Evolutionary conservation across 2,329 filamentous ascomycete species (phyloP).

Genomic region (Monosporascus ibericus): DNA sequence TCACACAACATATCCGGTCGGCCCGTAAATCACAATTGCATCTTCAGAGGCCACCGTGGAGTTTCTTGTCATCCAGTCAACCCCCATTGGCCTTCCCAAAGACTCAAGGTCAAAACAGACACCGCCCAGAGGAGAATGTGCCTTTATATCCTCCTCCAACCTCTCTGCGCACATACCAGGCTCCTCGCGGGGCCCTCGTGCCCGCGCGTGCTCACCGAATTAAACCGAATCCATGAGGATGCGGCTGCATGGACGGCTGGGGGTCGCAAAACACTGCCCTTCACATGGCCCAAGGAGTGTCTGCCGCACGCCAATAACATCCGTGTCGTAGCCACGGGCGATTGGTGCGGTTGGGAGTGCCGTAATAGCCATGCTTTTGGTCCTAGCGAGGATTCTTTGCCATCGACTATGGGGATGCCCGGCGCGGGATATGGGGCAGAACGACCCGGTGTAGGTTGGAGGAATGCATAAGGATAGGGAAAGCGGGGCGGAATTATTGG

Average conservation of each 20-base stretch:
- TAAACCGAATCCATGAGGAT: constrained; percentile 14
- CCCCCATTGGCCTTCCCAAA: background rate
- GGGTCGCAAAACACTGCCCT: constrained; percentile 7
- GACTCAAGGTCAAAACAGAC: background rate
- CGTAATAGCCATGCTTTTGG: constrained; percentile 10
- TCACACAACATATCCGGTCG: background rate
- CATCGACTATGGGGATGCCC: constrained; percentile 10
- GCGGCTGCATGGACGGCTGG: constrained; percentile 10
- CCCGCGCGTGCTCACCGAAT: constrained; percentile 8
- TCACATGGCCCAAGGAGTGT: constrained; percentile 13
- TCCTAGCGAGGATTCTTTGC: background rate
- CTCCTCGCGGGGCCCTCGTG: constrained; percentile 18
- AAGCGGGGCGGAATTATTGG: background rate
- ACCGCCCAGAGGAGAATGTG: constrained; percentile 13
- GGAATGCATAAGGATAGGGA: background rate
- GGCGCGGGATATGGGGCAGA: constrained; percentile 13
- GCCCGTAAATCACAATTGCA: background rate
- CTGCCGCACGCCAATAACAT: constrained; percentile 12
- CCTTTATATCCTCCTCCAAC: constrained; percentile 14
- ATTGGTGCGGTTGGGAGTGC: constrained; percentile 24
- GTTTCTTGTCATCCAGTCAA: background rate
- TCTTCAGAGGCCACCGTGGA: background rate
- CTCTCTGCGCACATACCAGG: constrained; percentile 15
- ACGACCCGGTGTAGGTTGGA: constrained; percentile 16
- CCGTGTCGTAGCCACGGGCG: constrained; percentile 6